phyloP scores from a whole-genome alignment of 108 stramenopile genomes.

The Discostella pseudostelligera region DNA sequence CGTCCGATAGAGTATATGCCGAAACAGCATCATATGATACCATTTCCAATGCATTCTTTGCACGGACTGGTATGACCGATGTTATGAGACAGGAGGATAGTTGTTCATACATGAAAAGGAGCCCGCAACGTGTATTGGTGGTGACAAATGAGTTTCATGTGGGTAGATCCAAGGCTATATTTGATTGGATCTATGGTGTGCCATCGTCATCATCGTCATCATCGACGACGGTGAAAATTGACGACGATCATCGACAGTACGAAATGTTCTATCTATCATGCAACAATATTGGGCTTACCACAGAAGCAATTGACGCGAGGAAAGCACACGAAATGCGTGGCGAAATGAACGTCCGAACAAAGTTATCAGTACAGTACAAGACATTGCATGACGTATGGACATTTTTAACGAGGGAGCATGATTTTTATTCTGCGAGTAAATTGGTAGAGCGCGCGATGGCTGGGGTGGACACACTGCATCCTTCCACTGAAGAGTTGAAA shows the following conservation, averaged over 20 bases:
- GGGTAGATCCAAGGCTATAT: slow-evolving; percentile 70
- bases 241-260: slow-evolving; percentile 26
- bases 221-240: not conserved
- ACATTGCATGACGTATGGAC: slow-evolving; percentile 56
- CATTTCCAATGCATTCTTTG: slow-evolving; percentile 80
- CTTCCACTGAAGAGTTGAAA: slow-evolving; percentile 21
- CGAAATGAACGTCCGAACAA: slow-evolving; percentile 43
- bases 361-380: slow-evolving; percentile 47
- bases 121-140: slow-evolving; percentile 33
- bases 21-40: slow-evolving; percentile 88
- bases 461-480: not conserved
- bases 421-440: slow-evolving; percentile 72
- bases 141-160: slow-evolving; percentile 88
- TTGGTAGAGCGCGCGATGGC: slow-evolving; percentile 50
- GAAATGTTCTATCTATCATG: slow-evolving; percentile 68
- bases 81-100: slow-evolving; percentile 52
- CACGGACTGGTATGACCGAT: slow-evolving; percentile 71
- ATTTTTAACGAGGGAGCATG: slow-evolving; percentile 66
- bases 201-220: slow-evolving; percentile 16
- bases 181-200: slow-evolving; percentile 80
- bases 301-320: slow-evolving; percentile 63
- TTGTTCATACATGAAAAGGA: not conserved
- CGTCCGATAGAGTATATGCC: slow-evolving; percentile 47
- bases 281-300: slow-evolving; percentile 59
- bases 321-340: slow-evolving; percentile 58